Evolutionary conservation across 129 eudicot genomes (phyloP), one percentile per base, ranked within the genome.

Genomic region (Dittrichia graveolens): DNA sequence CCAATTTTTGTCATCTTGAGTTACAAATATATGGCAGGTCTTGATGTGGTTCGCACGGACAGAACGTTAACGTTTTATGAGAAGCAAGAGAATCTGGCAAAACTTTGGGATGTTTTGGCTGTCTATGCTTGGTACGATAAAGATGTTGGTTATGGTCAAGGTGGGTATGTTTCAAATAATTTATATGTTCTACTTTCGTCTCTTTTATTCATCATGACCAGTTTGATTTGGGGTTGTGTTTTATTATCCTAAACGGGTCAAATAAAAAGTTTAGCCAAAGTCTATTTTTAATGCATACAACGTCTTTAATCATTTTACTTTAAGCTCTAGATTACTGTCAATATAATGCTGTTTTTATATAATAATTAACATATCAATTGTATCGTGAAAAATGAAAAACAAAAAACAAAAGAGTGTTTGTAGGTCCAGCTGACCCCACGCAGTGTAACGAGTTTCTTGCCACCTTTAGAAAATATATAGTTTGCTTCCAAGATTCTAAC

Each of bases 131-230:
- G 99, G 99, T 77, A 84, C 75, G 99, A 94, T 83, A 74, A 62
- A 81, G 99, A 94, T 67, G 89, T 94, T 63, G 97, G 97, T 62
- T 94, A 94, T 76, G 86, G 97, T 74, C 99, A 94, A 94, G 99
- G 98, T 94, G 39, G 59, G 89, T 77, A 6, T 56, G 15, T 67
- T 40, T 50, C n/a, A n/a, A 42, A 44, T n/a, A 35, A n/a, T 8
- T 24, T 48, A 47, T 65, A 16, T 65, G 9, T 64, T 5, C 46
- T 37, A 14, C 5, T n/a, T 61, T 13, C 6, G 1, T 3, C 45
- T 4, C 5, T 37, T 59, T 35, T 37, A 53, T 44, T n/a, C n/a
- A n/a, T 37, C 37, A 59, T 12, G 35, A 59, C 34, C 3, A 2
- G 19, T 43, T 37, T 5, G 45, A 59, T 59, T 35, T 59, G n/a